Evolutionary conservation across 192 early-diverging fungal species (phyloP).

Genomic region (Chytriomyces sp.): DNA sequence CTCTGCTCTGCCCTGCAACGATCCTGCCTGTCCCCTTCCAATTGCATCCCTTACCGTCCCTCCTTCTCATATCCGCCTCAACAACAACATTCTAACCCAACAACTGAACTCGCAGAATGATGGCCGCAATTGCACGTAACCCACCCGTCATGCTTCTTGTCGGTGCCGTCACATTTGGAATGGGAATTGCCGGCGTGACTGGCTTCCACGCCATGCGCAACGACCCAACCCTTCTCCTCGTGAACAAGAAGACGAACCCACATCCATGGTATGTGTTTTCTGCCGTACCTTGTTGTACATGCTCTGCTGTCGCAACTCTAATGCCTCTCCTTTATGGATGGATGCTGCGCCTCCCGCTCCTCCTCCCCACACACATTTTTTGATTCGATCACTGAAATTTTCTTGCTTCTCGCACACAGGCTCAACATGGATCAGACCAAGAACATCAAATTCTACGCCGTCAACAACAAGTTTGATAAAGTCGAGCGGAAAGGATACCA

Average conservation of each 20-base stretch:
- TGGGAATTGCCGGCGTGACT: constrained; percentile 6
- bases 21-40: neutral
- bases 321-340: no score
- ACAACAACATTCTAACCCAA: neutral
- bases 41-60: neutral
- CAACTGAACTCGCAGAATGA: constrained; percentile 10
- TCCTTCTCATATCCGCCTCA: neutral
- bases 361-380: neutral
- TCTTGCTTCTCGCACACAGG: constrained; percentile 6
- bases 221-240: constrained; percentile 28
- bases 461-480: constrained; percentile 34
- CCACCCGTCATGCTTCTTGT: constrained; percentile 27
- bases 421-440: constrained; percentile 17
- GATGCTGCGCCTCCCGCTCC: neutral
- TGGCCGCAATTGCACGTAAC: constrained; percentile 8
- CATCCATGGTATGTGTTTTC: neutral
- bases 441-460: constrained; percentile 32
- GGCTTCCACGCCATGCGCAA: constrained; percentile 12
- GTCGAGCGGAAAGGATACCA: constrained; percentile 20
- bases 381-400: neutral
- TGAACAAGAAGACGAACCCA: neutral
- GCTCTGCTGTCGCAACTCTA: no score
- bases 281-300: no score
- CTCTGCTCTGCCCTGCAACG: neutral
- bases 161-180: constrained; percentile 10